These are phyloP conservation scores for Taphrina populina DNA, from an alignment of 1,139 yeast genomes.

Conservation along the genomic window DNA sequence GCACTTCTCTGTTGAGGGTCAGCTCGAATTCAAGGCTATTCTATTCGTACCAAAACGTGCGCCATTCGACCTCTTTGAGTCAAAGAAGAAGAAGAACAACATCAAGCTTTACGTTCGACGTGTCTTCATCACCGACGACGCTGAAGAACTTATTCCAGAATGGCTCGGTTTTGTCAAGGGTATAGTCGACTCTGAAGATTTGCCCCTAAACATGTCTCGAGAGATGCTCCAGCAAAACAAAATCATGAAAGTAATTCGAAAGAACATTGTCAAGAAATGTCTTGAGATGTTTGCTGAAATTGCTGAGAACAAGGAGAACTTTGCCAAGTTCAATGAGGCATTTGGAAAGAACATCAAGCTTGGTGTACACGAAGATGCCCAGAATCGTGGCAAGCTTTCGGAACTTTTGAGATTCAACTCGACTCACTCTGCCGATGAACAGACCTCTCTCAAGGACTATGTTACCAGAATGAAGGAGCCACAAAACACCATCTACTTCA, in stretches of 20 bases:
- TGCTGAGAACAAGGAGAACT: conserved; percentile 98
- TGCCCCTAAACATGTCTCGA: conserved; percentile 99
- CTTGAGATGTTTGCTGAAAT: conserved; percentile 98
- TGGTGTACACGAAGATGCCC: conserved; percentile 98
- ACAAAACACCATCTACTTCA: conserved; percentile 98
- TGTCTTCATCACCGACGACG: conserved; percentile 99
- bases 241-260: conserved; percentile 98
- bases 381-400: conserved; percentile 93
- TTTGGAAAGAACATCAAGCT: conserved; percentile 98
- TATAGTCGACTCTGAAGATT: conserved; percentile 99
- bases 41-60: conserved; percentile 98
- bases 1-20: conserved; percentile 99
- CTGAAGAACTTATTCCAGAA: conserved; percentile 98
- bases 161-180: conserved; percentile 98
- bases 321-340: conserved; percentile 97
- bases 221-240: conserved; percentile 99
- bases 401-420: conserved; percentile 96
- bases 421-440: conserved; percentile 90
- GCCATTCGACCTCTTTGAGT: conserved; percentile 96
- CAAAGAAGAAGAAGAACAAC: conserved; percentile 98
- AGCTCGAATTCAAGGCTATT: conserved; percentile 97
- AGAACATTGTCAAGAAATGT: conserved; percentile 98
- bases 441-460: conserved; percentile 92
- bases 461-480: conserved; percentile 99
- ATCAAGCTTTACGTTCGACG: conserved; percentile 99